Percentiles rank a stretch among this genome's conserved stretches.
Conservation (phyloP, 2,329 filamentous ascomycete species). For the Arthrobotrys sinensis region DNA sequence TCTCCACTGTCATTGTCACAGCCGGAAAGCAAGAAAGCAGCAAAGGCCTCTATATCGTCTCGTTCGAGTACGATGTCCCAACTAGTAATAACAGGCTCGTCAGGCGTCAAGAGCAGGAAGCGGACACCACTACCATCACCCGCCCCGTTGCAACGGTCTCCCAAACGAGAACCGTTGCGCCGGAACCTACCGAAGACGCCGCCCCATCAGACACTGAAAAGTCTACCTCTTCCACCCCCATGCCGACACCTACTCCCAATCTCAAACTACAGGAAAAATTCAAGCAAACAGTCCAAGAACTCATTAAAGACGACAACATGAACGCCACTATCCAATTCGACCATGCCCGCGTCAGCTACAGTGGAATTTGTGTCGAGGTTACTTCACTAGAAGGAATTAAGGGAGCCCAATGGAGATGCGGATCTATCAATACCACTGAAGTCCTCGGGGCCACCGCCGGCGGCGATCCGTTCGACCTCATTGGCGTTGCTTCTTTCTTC, state of each 20-base stretch:
- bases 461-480: slow-evolving; percentile 64
- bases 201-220: not conserved
- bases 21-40: slow-evolving; percentile 60
- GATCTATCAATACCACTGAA: slow-evolving; percentile 56
- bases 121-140: slow-evolving; percentile 41
- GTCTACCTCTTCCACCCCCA: slow-evolving; percentile 29
- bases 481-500: slow-evolving; percentile 63
- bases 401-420: slow-evolving; percentile 57
- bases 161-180: slow-evolving; percentile 35
- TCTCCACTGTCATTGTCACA: slow-evolving; percentile 63
- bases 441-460: slow-evolving; percentile 60
- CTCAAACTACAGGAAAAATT: slow-evolving; percentile 55
- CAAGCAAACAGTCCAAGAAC: slow-evolving; percentile 41
- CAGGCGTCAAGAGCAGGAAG: slow-evolving; percentile 41
- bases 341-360: slow-evolving; percentile 63
- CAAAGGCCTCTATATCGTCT: slow-evolving; percentile 64
- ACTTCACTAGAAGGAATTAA: slow-evolving; percentile 61
- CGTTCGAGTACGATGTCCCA: slow-evolving; percentile 61
- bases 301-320: slow-evolving; percentile 55
- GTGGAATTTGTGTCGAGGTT: slow-evolving; percentile 64
- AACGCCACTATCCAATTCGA: slow-evolving; percentile 61
- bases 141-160: slow-evolving; percentile 47
- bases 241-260: slow-evolving; percentile 41
- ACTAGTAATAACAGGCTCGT: slow-evolving; percentile 18
- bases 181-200: slow-evolving; percentile 25